Percentiles rank a stretch among this genome's conserved stretches.
Evolutionary conservation across 2,329 filamentous ascomycete genomes (phyloP).

Genomic region (Leptographium wingfieldii): DNA sequence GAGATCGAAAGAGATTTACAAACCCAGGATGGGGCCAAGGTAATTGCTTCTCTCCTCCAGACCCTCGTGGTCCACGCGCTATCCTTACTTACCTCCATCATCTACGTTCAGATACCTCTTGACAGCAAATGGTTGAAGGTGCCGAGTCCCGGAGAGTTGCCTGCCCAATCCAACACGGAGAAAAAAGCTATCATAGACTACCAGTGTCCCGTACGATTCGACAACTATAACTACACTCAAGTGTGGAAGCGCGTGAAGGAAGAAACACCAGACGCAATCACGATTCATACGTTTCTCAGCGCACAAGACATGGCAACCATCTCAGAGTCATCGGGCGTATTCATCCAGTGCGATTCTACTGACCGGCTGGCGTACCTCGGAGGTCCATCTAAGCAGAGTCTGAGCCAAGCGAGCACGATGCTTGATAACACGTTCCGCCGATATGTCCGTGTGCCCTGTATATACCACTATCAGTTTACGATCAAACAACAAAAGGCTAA

Average conservation of each 20-base stretch:
- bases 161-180: background rate
- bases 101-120: background rate
- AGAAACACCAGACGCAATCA: slow-evolving; percentile 9
- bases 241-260: slow-evolving; percentile 16
- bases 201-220: slow-evolving; percentile 9
- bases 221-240: slow-evolving; percentile 4
- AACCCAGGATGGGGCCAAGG: background rate
- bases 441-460: slow-evolving; percentile 4
- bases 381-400: background rate
- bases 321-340: slow-evolving; percentile 2
- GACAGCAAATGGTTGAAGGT: slow-evolving; percentile 4
- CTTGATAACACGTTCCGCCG: slow-evolving; percentile 13
- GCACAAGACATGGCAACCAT: slow-evolving; percentile 7
- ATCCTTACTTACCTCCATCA: background rate
- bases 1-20: slow-evolving; percentile 4
- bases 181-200: slow-evolving; percentile 1
- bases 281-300: slow-evolving; percentile 9
- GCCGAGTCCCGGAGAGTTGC: background rate
- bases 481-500: background rate
- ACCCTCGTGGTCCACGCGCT: too few relatives aligned
- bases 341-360: slow-evolving; percentile 4
- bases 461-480: background rate
- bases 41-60: background rate
- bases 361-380: slow-evolving; percentile 14
- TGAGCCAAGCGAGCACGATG: slow-evolving; percentile 6